phyloP scores from a whole-genome alignment of 352 stramenopile genomes.

The Aphanomyces invadans region DNA sequence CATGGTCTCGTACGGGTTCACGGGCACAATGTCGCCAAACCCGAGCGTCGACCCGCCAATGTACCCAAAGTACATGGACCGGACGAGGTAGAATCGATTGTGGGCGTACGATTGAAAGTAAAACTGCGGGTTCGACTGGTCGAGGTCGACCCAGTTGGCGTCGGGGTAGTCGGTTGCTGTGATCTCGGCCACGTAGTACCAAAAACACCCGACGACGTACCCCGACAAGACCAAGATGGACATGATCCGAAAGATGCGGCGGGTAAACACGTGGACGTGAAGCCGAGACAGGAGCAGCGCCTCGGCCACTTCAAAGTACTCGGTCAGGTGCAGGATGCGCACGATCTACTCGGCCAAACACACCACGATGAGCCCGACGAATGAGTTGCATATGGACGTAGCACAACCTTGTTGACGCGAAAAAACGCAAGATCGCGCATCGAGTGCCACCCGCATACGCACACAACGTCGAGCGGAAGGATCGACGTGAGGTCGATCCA shows the following conservation, averaged over 20 bases:
- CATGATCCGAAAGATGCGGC: slow-evolving; percentile 20
- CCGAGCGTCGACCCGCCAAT: slow-evolving; percentile 25
- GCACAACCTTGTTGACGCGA: slow-evolving; percentile 22
- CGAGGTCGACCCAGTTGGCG: slow-evolving; percentile 15
- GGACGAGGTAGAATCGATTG: slow-evolving; percentile 25
- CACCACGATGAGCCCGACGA: background rate
- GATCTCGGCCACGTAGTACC: slow-evolving; percentile 21
- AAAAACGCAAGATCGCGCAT: slow-evolving; percentile 8
- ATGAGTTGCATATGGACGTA: background rate
- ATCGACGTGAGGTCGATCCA: slow-evolving; percentile 15
- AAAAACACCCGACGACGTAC: slow-evolving; percentile 24
- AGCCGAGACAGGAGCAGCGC: slow-evolving; percentile 20
- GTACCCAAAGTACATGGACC: slow-evolving; percentile 27
- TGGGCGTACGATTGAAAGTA: slow-evolving; percentile 21
- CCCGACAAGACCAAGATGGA: slow-evolving; percentile 21
- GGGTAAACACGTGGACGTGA: slow-evolving; percentile 23
- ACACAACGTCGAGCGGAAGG: slow-evolving; percentile 4
- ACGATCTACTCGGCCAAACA: slow-evolving; percentile 5
- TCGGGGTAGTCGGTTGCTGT: background rate
- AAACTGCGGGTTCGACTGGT: slow-evolving; percentile 3
- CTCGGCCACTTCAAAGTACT: slow-evolving; percentile 24
- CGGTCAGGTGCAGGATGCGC: slow-evolving; percentile 15
- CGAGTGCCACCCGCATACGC: background rate
- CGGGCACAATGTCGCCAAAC: slow-evolving; percentile 26
- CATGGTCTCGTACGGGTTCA: slow-evolving; percentile 24